phyloP scores from a whole-genome alignment of 2,329 filamentous ascomycete species.

The Botrytis deweyae region DNA sequence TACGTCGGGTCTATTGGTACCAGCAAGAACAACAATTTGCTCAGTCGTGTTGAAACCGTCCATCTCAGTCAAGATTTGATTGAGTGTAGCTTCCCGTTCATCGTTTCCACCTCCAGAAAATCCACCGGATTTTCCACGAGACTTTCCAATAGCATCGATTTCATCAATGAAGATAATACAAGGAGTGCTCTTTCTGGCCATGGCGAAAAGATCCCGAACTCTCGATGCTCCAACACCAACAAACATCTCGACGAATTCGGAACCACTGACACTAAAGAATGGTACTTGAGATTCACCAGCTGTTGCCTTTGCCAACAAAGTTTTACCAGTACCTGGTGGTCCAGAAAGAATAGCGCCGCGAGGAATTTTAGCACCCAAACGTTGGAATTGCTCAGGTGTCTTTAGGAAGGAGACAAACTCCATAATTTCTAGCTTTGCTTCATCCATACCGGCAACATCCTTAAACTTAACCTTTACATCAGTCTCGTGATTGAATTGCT shows the following conservation, averaged over 20 bases:
- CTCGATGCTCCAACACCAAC: slow-evolving; percentile 96
- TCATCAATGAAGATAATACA: slow-evolving; percentile 99
- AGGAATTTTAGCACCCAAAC: slow-evolving; percentile 94
- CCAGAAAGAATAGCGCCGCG: slow-evolving; percentile 94
- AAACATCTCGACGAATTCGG: slow-evolving; percentile 99
- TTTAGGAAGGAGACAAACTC: slow-evolving; percentile 98
- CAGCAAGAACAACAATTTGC: slow-evolving; percentile 93
- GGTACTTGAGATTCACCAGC: slow-evolving; percentile 95
- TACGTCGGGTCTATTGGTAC: slow-evolving; percentile 93
- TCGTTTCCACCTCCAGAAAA: slow-evolving; percentile 85
- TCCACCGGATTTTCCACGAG: slow-evolving; percentile 73
- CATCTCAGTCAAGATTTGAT: slow-evolving; percentile 99
- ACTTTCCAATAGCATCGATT: slow-evolving; percentile 95
- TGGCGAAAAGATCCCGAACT: slow-evolving; percentile 91
- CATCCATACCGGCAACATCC: slow-evolving; percentile 96
- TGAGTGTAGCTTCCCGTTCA: slow-evolving; percentile 93
- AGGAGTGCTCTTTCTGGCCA: slow-evolving; percentile 90
- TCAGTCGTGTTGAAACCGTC: slow-evolving; percentile 97
- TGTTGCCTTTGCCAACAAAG: slow-evolving; percentile 92
- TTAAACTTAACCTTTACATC: slow-evolving; percentile 96
- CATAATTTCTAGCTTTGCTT: slow-evolving; percentile 98
- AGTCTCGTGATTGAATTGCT: slow-evolving; percentile 96
- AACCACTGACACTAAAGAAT: slow-evolving; percentile 97
- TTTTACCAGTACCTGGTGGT: slow-evolving; percentile 98
- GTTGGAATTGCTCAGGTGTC: slow-evolving; percentile 87